phyloP scores from a whole-genome alignment of 805 yeast genomes.

The Pichia exigua region DNA sequence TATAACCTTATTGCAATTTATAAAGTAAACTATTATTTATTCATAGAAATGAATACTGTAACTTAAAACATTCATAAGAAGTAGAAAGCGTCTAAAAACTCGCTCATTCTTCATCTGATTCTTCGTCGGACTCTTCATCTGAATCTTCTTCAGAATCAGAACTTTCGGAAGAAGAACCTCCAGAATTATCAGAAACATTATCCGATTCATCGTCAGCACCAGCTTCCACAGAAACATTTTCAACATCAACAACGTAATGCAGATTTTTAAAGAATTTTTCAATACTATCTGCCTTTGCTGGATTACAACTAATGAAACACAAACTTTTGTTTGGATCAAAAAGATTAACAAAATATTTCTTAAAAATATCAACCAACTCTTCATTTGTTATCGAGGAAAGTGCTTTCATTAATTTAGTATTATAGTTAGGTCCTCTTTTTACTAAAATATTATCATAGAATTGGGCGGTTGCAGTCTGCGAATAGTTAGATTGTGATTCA shows the following conservation, averaged over 20 bases:
- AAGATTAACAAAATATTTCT: slow-evolving; percentile 54
- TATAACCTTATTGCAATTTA: not conserved
- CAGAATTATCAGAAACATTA: slow-evolving; percentile 22
- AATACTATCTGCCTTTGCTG: slow-evolving; percentile 46
- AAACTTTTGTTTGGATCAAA: slow-evolving; percentile 51
- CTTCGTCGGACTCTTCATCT: not conserved
- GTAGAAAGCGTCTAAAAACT: not conserved
- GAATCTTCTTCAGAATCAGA: slow-evolving; percentile 7
- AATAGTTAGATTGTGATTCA: slow-evolving; percentile 53
- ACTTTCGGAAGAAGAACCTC: slow-evolving; percentile 8
- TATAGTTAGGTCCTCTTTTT: slow-evolving; percentile 64
- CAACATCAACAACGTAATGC: slow-evolving; percentile 58
- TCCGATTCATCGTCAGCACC: slow-evolving; percentile 21
- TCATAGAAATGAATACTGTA: not conserved
- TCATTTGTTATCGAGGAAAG: slow-evolving; percentile 46
- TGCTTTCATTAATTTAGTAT: slow-evolving; percentile 41
- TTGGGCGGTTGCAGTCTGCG: slow-evolving; percentile 57
- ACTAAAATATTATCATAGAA: slow-evolving; percentile 59
- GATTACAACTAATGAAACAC: slow-evolving; percentile 68
- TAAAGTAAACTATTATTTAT: not conserved
- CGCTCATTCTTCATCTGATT: not conserved
- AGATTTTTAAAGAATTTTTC: slow-evolving; percentile 34
- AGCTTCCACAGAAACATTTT: slow-evolving; percentile 35
- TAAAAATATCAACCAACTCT: slow-evolving; percentile 43
- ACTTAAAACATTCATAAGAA: not conserved